Conservation (phyloP, 805 yeast genomes). For the Isabelozyma heimii region DNA sequence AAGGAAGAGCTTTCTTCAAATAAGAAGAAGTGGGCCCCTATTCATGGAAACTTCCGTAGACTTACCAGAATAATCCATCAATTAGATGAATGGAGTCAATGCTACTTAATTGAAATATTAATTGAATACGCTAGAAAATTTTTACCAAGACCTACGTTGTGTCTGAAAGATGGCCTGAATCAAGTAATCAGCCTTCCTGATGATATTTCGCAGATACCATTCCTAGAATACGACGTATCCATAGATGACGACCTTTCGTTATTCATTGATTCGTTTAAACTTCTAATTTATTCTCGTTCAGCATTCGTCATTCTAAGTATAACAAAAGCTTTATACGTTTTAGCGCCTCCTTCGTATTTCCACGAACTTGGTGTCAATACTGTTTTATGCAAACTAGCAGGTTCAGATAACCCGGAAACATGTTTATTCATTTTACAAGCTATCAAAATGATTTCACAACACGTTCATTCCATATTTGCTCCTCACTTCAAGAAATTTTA, state of each 20-base stretch:
- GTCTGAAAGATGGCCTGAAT: conserved; percentile 24
- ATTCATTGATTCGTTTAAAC: conserved; percentile 47
- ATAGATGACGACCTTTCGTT: conserved; percentile 57
- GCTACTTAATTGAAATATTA: conserved; percentile 55
- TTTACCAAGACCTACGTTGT: conserved; percentile 52
- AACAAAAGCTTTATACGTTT: conserved; percentile 51
- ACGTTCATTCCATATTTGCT: conserved; percentile 29
- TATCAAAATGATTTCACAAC: conserved; percentile 36
- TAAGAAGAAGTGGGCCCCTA: conserved; percentile 50
- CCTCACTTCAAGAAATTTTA: conserved; percentile 47
- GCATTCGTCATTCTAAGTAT: conserved; percentile 62
- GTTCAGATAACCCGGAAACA: conserved; percentile 18
- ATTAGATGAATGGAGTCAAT: conserved; percentile 75
- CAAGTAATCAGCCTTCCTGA: conserved; percentile 41
- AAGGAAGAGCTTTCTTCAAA: conserved; percentile 31
- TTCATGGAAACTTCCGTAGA: conserved; percentile 70
- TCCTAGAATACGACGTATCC: conserved; percentile 29
- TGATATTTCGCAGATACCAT: conserved; percentile 21
- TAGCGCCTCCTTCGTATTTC: conserved; percentile 58
- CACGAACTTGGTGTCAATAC: conserved; percentile 47
- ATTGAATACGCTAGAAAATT: conserved; percentile 64
- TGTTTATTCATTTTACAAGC: conserved; percentile 43
- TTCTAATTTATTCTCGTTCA: conserved; percentile 50
- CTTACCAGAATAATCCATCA: conserved; percentile 46
- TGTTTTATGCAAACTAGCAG: conserved; percentile 46